These are phyloP conservation scores for Neoascochyta sp. DNA, from an alignment of 2,329 filamentous ascomycete genomes.

Conservation along the genomic window DNA sequence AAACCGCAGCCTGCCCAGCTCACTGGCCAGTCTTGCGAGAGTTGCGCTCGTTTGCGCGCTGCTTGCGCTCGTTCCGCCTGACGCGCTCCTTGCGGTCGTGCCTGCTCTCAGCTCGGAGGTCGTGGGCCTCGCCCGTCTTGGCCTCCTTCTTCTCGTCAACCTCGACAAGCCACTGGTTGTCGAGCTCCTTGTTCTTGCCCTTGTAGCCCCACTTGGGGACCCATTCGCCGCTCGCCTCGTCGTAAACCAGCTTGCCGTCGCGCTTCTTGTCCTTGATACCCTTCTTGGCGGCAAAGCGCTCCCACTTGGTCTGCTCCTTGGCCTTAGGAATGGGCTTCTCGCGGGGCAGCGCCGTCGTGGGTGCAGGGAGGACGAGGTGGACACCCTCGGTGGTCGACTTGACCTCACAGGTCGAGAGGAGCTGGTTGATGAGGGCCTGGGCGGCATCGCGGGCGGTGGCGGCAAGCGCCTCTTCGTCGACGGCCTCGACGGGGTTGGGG, in stretches of 20 bases:
- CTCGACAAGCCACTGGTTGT: conserved; percentile 88
- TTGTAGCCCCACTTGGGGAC: conserved; percentile 94
- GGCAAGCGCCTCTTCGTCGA: conserved; percentile 64
- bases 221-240: conserved; percentile 83
- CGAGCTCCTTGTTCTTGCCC: conserved; percentile 78
- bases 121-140: conserved; percentile 61
- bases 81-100: conserved; percentile 55
- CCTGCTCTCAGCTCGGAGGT: conserved; percentile 54
- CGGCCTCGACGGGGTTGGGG: conserved; percentile 71
- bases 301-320: conserved; percentile 88
- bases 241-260: conserved; percentile 77
- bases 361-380: conserved; percentile 70
- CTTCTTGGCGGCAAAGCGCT: conserved; percentile 94
- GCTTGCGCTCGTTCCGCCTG: conserved; percentile 43
- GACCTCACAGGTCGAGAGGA: conserved; percentile 83
- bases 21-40: conserved; percentile 53
- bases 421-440: conserved; percentile 89
- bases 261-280: conserved; percentile 87
- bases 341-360: conserved; percentile 70
- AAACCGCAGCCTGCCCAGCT: conserved; percentile 10
- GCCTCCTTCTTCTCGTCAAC: conserved; percentile 69
- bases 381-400: conserved; percentile 66
- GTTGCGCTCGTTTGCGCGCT: conserved; percentile 58
- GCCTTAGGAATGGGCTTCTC: conserved; percentile 85
- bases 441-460: conserved; percentile 80